Percentiles rank a stretch among this genome's conserved stretches.
These are phyloP conservation scores for Saturnispora besseyi DNA, from an alignment of 805 yeast species.

Conservation along the genomic window DNA sequence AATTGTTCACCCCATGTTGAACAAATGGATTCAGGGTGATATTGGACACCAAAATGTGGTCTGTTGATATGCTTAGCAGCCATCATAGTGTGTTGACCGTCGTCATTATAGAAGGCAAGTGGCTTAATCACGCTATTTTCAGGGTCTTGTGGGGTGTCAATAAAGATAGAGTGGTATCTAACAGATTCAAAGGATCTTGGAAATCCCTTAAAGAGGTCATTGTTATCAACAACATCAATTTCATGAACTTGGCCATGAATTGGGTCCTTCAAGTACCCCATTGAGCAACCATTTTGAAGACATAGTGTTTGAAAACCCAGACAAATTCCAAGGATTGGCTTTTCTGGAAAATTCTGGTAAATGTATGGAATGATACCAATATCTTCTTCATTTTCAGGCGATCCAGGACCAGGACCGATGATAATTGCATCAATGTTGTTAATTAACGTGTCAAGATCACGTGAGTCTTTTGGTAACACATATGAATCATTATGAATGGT, in stretches of 20 bases:
- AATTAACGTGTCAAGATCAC: conserved; percentile 35
- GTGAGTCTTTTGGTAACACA: conserved; percentile 23
- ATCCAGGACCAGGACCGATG: conserved; percentile 97
- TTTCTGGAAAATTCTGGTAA: conserved; percentile 29
- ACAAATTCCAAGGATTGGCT: conserved; percentile 87
- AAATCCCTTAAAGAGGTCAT: conserved; percentile 34
- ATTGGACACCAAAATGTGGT: conserved; percentile 92
- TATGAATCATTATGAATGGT: conserved; percentile 59
- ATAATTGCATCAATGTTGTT: conserved; percentile 62
- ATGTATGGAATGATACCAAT: conserved; percentile 62
- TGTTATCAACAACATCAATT: conserved; percentile 26
- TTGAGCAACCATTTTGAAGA: conserved; percentile 43
- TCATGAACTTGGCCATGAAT: conserved; percentile 80
- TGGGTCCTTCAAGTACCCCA: conserved; percentile 46
- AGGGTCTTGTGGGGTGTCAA: conserved; percentile 17
- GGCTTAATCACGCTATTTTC: conserved; percentile 33
- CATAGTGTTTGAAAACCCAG: conserved; percentile 86
- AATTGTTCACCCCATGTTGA: conserved; percentile 57
- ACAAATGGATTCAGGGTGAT: conserved; percentile 93
- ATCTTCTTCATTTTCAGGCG: conserved; percentile 56
- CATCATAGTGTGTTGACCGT: conserved; percentile 47
- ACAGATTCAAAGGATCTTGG: conserved; percentile 53
- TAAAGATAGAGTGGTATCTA: conserved; percentile 81
- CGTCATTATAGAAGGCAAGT: conserved; percentile 50
- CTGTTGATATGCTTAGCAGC: conserved; percentile 52